Percentiles rank a stretch among this genome's conserved stretches.
These are phyloP conservation scores for Turnera subulata DNA, from an alignment of 345 rosid species.

Conservation along the genomic window DNA sequence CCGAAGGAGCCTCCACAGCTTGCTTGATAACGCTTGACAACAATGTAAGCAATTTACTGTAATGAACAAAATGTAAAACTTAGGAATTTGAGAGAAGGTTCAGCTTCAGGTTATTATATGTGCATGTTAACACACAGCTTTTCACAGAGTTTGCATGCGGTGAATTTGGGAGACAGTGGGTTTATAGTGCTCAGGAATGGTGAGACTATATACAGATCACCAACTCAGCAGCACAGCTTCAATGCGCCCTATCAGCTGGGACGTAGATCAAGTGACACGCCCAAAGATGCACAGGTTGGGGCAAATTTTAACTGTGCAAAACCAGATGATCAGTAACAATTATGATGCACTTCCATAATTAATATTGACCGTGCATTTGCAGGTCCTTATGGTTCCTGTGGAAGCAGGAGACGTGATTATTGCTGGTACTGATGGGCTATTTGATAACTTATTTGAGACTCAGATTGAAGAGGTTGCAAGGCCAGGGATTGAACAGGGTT, in stretches of 20 bases:
- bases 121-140: no score
- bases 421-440: constrained; percentile 19
- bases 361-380: background rate
- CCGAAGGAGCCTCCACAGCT: constrained; percentile 8
- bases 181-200: constrained; percentile 9
- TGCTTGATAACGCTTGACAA: constrained; percentile 4
- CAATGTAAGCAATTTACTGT: background rate
- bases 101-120: no score
- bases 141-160: background rate
- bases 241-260: constrained; percentile 11
- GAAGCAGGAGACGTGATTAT: constrained; percentile 17
- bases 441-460: constrained; percentile 16
- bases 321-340: no score
- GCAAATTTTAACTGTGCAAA: no score
- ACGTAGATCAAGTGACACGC: background rate
- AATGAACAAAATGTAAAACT: background rate
- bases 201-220: background rate
- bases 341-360: no score
- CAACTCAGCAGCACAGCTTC: constrained; percentile 9
- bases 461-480: constrained; percentile 6
- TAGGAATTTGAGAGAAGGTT: no score
- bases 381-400: constrained; percentile 9
- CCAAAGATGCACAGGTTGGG: background rate
- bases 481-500: constrained; percentile 4
- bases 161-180: constrained; percentile 17